These are phyloP conservation scores for Hyaloscypha finlandica DNA, from an alignment of 495 filamentous ascomycete species.

Conservation along the genomic window DNA sequence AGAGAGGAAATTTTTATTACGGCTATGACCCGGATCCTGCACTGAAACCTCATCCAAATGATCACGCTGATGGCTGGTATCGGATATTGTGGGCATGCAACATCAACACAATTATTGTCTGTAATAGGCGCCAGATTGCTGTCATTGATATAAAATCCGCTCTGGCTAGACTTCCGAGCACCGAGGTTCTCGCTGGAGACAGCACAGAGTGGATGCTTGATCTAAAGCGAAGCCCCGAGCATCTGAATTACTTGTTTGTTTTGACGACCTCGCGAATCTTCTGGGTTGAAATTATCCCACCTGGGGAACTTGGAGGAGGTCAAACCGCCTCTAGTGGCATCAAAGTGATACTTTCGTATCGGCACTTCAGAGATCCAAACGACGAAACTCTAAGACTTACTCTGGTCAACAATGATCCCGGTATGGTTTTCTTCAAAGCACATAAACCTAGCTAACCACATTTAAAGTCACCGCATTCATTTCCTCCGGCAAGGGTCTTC, in stretches of 20 bases:
- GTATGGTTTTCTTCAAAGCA: constrained; percentile 12
- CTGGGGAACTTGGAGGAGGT: constrained; percentile 16
- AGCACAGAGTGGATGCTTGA: constrained; percentile 53
- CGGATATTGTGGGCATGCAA: constrained; percentile 51
- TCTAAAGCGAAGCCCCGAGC: constrained; percentile 46
- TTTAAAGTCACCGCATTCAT: constrained; percentile 25
- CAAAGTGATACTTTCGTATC: constrained; percentile 38
- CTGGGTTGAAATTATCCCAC: constrained; percentile 34
- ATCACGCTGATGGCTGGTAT: constrained; percentile 50
- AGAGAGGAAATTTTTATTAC: constrained; percentile 27
- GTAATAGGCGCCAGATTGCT: constrained; percentile 42
- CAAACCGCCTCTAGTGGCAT: constrained; percentile 3
- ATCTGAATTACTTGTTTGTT: constrained; percentile 54
- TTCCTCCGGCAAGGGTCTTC: constrained; percentile 14
- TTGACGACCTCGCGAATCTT: constrained; percentile 51
- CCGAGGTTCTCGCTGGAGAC: constrained; percentile 35
- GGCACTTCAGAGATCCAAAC: constrained; percentile 46
- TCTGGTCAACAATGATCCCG: constrained; percentile 12
- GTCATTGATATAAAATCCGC: constrained; percentile 33
- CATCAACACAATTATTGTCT: constrained; percentile 47
- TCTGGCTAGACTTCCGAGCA: constrained; percentile 37
- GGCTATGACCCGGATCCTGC: constrained; percentile 26
- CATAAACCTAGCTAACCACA: constrained; percentile 19
- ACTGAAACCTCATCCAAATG: constrained; percentile 26
- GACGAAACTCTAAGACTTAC: constrained; percentile 39